Evolutionary conservation across 768 basidiomycete genomes (phyloP).

Genomic region (Pulveroboletus sp.): DNA sequence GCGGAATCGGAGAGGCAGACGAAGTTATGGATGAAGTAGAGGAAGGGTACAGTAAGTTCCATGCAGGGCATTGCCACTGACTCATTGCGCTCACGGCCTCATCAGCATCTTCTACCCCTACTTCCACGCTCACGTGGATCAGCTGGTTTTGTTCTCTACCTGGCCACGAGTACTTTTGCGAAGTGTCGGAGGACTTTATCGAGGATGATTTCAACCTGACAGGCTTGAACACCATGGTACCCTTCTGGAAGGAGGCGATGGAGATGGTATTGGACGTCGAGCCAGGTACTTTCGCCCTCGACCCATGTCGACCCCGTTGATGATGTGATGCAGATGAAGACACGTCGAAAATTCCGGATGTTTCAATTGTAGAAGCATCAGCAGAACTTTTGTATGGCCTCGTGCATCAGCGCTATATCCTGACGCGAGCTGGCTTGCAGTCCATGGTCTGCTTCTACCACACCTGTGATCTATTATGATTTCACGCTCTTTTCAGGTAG

Average conservation of each 20-base stretch:
- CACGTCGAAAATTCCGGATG: conserved; percentile 92
- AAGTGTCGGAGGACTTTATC: conserved; percentile 98
- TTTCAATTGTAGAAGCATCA: conserved; percentile 95
- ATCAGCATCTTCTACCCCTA: conserved; percentile 82
- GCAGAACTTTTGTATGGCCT: conserved; percentile 97
- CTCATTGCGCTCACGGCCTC: conserved; percentile 16
- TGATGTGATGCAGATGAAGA: conserved; percentile 65
- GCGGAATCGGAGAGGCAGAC: conserved; percentile 58
- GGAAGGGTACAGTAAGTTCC: conserved; percentile 72
- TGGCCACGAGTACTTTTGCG: conserved; percentile 97
- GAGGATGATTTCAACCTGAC: conserved; percentile 99
- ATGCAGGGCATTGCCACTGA: conserved; percentile 1
- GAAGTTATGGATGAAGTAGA: conserved; percentile 72
- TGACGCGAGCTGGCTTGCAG: conserved; percentile 90
- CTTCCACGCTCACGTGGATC: conserved; percentile 91
- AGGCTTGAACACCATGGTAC: conserved; percentile 91
- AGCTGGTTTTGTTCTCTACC: conserved; percentile 94
- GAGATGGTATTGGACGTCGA: conserved; percentile 99
- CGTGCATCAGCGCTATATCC: conserved; percentile 95
- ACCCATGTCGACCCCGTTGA: conserved; percentile 11
- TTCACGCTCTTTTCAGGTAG: conserved; percentile 52
- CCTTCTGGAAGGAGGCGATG: conserved; percentile 99
- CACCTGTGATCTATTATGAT: conserved; percentile 13
- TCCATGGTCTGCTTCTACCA: conserved; percentile 66
- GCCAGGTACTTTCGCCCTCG: conserved; percentile 63